Base-by-base conservation (phyloP, 768 basidiomycete species). In the Boletus edulis region DNA sequence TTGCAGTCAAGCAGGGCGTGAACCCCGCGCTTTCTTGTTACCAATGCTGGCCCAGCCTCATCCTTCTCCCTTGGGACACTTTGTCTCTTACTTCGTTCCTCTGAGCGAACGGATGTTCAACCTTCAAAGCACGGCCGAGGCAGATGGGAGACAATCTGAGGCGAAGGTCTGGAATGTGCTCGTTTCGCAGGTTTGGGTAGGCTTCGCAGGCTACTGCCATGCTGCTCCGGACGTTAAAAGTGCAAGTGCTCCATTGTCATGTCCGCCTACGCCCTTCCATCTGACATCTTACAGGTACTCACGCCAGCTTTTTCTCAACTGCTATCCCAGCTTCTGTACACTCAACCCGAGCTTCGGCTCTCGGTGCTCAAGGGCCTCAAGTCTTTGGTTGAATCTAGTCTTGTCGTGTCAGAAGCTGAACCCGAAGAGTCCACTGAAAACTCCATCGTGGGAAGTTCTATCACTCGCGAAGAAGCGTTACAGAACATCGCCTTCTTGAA, bases 111-210 rank as follows among this genome's bases (percentile, higher is more conserved):
- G 85, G 17, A 87, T 98, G 81, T 99, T 98, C 66, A 82, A 92
- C 64, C 73, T 91, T 37, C 90, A 95, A 66, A 84, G 89, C 56
- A 85, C 81, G 15, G 89, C 93, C 0, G 90, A 91, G 59, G 74
- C 78, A 8, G 87, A 86, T 51, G 83, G 81, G 13, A 83, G 85
- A 37, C 81, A 80, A 48, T 85, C 89, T 0, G 94, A 98, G 71
- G 90, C 89, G 14, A 99, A 98, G 72, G 86, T 98, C 37, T 99
- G 94, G 92, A 89, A 84, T 59, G 94, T 96, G 12, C 80, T 98
- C 43, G 85, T 98, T 22, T 86, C 87, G 11, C 97, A 99, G 70
- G 84, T 96, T 18, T 99, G 97, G 97, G 78, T 84, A 24, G 91
- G 95, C 24, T 80, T 98, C 39, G 84, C 85, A 7, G 94, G 94